A percentile compares a stretch with the other conserved stretches of the same genome.
These are phyloP conservation scores for Diaporthe eres DNA, from an alignment of 2,329 filamentous ascomycete species.

Conservation along the genomic window DNA sequence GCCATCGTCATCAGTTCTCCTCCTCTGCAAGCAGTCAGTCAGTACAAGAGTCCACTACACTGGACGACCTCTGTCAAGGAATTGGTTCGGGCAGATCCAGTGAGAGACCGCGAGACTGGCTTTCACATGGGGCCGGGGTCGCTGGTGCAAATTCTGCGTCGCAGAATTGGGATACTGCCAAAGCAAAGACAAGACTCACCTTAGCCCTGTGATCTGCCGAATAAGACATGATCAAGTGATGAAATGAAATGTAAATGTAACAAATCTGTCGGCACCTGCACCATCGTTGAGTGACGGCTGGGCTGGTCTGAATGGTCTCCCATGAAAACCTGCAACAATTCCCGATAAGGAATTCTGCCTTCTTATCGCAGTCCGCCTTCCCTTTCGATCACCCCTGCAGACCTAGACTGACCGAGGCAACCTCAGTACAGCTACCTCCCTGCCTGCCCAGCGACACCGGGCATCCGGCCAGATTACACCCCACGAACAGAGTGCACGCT, in stretches of 20 bases:
- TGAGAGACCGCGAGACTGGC: neutral
- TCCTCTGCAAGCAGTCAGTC: constrained; percentile 59
- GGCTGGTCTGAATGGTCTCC: neutral
- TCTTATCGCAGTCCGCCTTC: constrained; percentile 23
- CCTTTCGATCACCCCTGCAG: neutral
- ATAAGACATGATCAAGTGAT: constrained; percentile 22
- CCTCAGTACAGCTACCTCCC: neutral
- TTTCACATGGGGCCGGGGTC: constrained; percentile 31
- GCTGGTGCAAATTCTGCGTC: neutral
- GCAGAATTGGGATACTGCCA: neutral
- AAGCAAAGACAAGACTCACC: constrained; percentile 25
- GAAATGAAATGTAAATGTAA: neutral
- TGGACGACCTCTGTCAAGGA: constrained; percentile 3
- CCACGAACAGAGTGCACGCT: neutral
- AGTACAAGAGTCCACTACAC: constrained; percentile 38
- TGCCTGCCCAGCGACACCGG: neutral
- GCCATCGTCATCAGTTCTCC: constrained; percentile 59
- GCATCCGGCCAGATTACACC: constrained; percentile 40
- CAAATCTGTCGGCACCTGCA: neutral
- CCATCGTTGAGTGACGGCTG: constrained; percentile 1
- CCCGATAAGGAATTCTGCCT: constrained; percentile 33
- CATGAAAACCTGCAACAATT: constrained; percentile 34
- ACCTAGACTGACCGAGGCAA: neutral
- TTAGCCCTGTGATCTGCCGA: constrained; percentile 41
- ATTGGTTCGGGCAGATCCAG: neutral